Evolutionary conservation across 257 asterid genomes (phyloP).

Genomic region (Nicotiana attenuata): DNA sequence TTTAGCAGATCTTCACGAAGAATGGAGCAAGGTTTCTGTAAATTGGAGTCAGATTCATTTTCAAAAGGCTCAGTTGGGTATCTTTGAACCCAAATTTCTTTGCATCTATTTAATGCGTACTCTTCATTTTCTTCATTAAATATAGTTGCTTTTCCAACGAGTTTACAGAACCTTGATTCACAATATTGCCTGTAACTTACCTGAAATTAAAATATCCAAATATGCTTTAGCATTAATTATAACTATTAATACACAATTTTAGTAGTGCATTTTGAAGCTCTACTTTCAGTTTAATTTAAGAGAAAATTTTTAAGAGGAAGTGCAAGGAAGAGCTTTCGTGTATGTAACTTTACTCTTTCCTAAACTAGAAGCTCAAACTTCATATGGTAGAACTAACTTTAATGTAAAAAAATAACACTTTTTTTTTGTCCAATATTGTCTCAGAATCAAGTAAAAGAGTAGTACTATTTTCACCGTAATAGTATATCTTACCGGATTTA

Average conservation of each 20-base stretch:
- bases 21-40: constrained; percentile 8
- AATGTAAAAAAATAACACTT: background rate
- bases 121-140: constrained; percentile 81
- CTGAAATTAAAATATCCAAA: constrained; percentile 27
- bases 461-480: background rate
- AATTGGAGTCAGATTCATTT: constrained; percentile 35
- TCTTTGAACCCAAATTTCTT: constrained; percentile 55
- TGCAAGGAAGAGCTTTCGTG: background rate
- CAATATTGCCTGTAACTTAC: constrained; percentile 65
- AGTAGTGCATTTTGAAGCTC: background rate
- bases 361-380: background rate
- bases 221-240: background rate
- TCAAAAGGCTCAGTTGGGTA: constrained; percentile 76
- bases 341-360: background rate
- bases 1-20: constrained; percentile 42
- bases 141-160: constrained; percentile 64
- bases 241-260: background rate
- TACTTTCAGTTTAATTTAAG: too few species aligned
- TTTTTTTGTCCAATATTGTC: background rate
- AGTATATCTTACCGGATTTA: constrained; percentile 47
- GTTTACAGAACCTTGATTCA: constrained; percentile 65
- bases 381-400: background rate
- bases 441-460: background rate
- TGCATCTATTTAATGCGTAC: constrained; percentile 77
- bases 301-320: too few species aligned